These are phyloP conservation scores for Metrosideros polymorpha DNA, from an alignment of 441 rosid species.

Conservation along the genomic window DNA sequence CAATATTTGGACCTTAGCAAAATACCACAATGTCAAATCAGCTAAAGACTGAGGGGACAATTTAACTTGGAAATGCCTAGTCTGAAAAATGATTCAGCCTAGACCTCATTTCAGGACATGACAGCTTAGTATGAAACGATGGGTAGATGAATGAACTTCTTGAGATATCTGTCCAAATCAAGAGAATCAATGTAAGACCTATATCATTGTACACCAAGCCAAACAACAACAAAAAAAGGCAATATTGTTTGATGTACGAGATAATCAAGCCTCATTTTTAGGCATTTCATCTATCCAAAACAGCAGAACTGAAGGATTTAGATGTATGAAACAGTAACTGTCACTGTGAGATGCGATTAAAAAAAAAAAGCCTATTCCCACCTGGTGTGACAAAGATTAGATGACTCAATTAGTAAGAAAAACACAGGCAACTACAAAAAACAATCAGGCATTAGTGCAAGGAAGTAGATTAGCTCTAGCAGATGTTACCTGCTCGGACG, in stretches of 20 bases:
- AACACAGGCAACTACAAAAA: background rate
- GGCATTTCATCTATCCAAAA: background rate
- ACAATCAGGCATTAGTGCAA: background rate
- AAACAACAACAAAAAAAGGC: background rate
- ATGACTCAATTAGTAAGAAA: background rate
- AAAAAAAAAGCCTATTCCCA: background rate
- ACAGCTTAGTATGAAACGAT: background rate
- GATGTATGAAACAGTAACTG: background rate
- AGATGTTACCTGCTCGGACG: conserved; percentile 51
- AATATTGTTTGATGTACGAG: background rate
- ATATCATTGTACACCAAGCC: background rate
- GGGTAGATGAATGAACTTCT: background rate
- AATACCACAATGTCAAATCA: background rate
- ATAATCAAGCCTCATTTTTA: background rate
- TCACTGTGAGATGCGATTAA: background rate
- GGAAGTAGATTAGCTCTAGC: background rate
- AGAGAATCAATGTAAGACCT: background rate
- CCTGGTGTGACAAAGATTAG: background rate
- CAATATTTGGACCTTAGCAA: background rate
- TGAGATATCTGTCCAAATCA: background rate
- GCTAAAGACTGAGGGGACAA: background rate
- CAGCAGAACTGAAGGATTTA: background rate
- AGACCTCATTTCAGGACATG: background rate
- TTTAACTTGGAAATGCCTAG: background rate
- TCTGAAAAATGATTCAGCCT: background rate